phyloP scores from a whole-genome alignment of 2,329 filamentous ascomycete genomes.

The Cadophora luteo-olivacea region DNA sequence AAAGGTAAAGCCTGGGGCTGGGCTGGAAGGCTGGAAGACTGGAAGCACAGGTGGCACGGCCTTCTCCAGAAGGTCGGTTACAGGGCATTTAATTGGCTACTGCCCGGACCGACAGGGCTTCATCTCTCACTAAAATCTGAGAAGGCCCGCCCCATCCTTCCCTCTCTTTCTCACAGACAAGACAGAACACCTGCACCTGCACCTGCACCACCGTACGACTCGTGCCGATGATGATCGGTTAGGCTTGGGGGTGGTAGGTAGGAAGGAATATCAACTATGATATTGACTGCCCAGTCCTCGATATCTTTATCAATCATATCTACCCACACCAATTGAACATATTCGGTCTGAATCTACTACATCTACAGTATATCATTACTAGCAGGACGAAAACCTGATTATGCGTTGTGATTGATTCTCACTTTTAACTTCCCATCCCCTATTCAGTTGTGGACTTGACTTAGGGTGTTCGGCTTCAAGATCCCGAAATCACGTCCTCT shows the following conservation, averaged over 20 bases:
- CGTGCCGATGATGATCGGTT: not conserved
- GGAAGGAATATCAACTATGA: not conserved
- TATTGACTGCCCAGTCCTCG: not conserved
- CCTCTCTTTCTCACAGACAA: slow-evolving; percentile 2
- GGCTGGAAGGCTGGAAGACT: too few relatives aligned
- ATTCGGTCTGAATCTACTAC: not conserved
- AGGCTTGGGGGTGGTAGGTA: not conserved
- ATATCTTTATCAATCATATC: not conserved
- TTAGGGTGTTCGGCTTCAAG: not conserved
- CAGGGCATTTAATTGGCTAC: slow-evolving; percentile 1
- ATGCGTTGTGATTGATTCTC: not conserved
- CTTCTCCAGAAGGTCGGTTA: not conserved
- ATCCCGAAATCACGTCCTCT: not conserved
- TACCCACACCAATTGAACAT: not conserved
- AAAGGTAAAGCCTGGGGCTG: slow-evolving; percentile 1
- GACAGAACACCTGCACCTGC: not conserved
- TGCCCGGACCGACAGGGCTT: not conserved
- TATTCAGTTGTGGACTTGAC: not conserved
- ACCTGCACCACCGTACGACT: slow-evolving; percentile 1
- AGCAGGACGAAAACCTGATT: not conserved
- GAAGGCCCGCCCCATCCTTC: not conserved
- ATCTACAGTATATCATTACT: not conserved
- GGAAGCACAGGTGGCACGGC: not conserved
- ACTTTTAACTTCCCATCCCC: too few relatives aligned
- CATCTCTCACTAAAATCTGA: slow-evolving; percentile 2